Evolutionary conservation across 1,284 basidiomycete species (phyloP), one percentile per base, ranked within the genome.

Genomic region (Trichosporon sp.): DNA sequence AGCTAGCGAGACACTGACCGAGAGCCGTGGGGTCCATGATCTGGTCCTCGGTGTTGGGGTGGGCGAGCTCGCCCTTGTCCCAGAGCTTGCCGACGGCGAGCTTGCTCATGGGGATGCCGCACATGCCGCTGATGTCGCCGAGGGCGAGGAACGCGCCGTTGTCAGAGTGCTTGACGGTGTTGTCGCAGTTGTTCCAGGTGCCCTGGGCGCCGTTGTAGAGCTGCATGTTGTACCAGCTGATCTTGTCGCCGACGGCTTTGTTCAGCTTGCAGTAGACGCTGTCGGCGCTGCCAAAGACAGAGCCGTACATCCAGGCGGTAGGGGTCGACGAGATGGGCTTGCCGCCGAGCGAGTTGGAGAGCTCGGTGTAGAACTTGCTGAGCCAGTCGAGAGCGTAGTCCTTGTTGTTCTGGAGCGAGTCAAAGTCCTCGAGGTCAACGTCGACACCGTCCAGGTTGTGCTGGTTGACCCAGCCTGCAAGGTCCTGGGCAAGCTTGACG

Each of bases 371-470:
- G 69, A 81, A 79, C 58, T 65, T 40, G 25, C 61, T 65, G 23
- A 66, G 60, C 68, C 63, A 71, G 62, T 64, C 36, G 58, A 67
- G 66, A 1, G 66, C 56, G 19, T 56, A 56, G 27, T 49, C 62
- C 49, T 52, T 21, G 61, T 67, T 27, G 56, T 34, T 56, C 61
- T 58, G 40, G 34, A 63, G 57, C 23, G 56, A 61, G n/a, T 13
- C 33, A 56, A 68, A 62, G 60, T 68, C 66, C 72, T 82, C 83
- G 65, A 81, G 82, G 68, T 84, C 83, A 63, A 84, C 79, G 62
- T 84, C 83, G n/a, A 84, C 81, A 44, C 83, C 83, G 66, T 84
- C 82, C 8, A 84, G 69, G 14, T 74, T 74, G 70, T 83, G 80
- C 49, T 77, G 58, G 65, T 78, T 79, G 59, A 82, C 80, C 62